These are phyloP conservation scores for Leptographium procerum DNA, from an alignment of 2,329 filamentous ascomycete species.

Conservation along the genomic window DNA sequence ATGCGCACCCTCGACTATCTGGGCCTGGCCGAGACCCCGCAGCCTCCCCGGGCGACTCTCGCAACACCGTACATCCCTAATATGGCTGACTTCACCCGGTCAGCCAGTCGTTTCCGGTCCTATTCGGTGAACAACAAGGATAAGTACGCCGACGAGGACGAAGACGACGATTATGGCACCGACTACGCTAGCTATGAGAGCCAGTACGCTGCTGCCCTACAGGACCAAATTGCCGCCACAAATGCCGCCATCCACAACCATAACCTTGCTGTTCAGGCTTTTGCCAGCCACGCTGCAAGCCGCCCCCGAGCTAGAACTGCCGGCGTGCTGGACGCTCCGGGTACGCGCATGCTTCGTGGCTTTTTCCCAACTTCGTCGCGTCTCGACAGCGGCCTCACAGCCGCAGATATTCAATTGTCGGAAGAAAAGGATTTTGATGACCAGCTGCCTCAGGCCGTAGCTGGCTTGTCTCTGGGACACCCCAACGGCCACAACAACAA, in stretches of 20 bases:
- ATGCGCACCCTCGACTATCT: slow-evolving; percentile 91
- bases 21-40: slow-evolving; percentile 85
- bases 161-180: slow-evolving; percentile 54
- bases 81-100: slow-evolving; percentile 63
- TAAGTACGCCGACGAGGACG: slow-evolving; percentile 82
- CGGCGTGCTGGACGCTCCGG: slow-evolving; percentile 74
- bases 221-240: slow-evolving; percentile 52
- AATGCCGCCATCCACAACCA: slow-evolving; percentile 73
- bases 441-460: slow-evolving; percentile 63
- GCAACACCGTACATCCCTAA: slow-evolving; percentile 66
- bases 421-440: slow-evolving; percentile 73
- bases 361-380: slow-evolving; percentile 66
- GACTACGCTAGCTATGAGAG: slow-evolving; percentile 39
- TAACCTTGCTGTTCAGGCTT: slow-evolving; percentile 86
- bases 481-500: slow-evolving; percentile 53
- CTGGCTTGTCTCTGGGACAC: slow-evolving; percentile 61
- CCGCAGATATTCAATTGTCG: slow-evolving; percentile 60
- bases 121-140: slow-evolving; percentile 99
- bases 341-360: slow-evolving; percentile 52
- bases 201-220: slow-evolving; percentile 49
- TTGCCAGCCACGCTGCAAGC: slow-evolving; percentile 70
- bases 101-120: slow-evolving; percentile 81
- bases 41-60: slow-evolving; percentile 63
- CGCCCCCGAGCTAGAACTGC: slow-evolving; percentile 85
- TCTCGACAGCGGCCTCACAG: slow-evolving; percentile 64